Evolutionary conservation across 2,329 filamentous ascomycete genomes (phyloP), one percentile per base, ranked within the genome.

Genomic region (Uncinocarpus reesii): DNA sequence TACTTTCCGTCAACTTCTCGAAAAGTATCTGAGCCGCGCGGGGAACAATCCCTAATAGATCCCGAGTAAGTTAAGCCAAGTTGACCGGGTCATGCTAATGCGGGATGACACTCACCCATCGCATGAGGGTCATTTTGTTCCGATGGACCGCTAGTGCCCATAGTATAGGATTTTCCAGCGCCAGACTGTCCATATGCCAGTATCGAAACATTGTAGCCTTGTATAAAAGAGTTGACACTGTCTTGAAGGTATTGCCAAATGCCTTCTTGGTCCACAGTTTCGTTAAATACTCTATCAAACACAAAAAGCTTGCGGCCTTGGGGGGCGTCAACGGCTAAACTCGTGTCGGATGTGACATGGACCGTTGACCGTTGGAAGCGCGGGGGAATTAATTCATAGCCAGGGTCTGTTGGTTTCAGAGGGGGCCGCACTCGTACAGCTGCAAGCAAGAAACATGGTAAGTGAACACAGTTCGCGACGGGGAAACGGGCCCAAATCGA

Each of bases 191-290:
- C 92, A 61, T 98, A 98, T 41, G 92, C 92, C 58, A 98, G 73
- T 42, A 98, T 80, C 2, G 92, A 98, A 50, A 98, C 92, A 78
- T 98, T 98, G 77, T 96, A 98, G 47, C 92, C 92, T 62, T 95
- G 87, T 1, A 92, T 73, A 58, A 98, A 98, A 2, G 89, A 86
- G 58, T 76, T 80, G 57, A 96, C 84, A 58, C 88, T 93, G 57
- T 98, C 92, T 53, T 80, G 80, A 42, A 98, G 73, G 60, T 98
- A 98, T 40, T 95, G 85, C 86, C 90, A 98, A 40, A 98, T 71
- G 40, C 89, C 90, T 56, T 92, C 84, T 65, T 98, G 92, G 51
- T 79, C 77, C 6, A 88, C 76, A 1, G 92, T 83, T 58, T 89
- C 81, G 26, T 81, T 77, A 62, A 98, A 98, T 4, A 98, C 89